Percentiles rank a stretch among this genome's conserved stretches.
phyloP scores from a whole-genome alignment of 2,329 filamentous ascomycete genomes.

The Pseudogymnoascus sp. region DNA sequence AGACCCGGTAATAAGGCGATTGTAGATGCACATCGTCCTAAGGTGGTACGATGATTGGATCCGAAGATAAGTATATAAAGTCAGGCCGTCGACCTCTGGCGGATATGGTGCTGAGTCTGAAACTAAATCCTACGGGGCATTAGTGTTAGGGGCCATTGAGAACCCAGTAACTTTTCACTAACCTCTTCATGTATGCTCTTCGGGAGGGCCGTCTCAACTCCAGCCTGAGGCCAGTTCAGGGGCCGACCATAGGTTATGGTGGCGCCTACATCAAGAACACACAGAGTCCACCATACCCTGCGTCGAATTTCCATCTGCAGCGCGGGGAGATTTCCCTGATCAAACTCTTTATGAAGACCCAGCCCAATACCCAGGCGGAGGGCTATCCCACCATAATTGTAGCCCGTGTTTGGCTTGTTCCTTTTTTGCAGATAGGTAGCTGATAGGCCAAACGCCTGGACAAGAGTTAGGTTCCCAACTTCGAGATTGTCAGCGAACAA shows the following conservation, averaged over 20 bases:
- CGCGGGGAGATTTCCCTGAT: constrained; percentile 14
- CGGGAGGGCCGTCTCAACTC: constrained; percentile 15
- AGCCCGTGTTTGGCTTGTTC: constrained; percentile 44
- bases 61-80: constrained; percentile 10
- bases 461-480: constrained; percentile 37
- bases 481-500: constrained; percentile 39
- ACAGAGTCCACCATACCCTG: constrained; percentile 18
- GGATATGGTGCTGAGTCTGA: background rate
- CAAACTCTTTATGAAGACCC: constrained; percentile 35
- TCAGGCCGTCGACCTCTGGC: constrained; percentile 1
- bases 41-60: constrained; percentile 10
- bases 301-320: constrained; percentile 18
- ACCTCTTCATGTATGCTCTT: constrained; percentile 18
- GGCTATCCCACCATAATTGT: constrained; percentile 80
- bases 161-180: background rate
- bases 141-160: background rate
- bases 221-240: constrained; percentile 14
- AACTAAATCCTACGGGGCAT: background rate
- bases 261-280: constrained; percentile 18
- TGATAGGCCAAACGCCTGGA: constrained; percentile 39
- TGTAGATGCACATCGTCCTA: constrained; percentile 7
- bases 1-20: constrained; percentile 6
- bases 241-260: constrained; percentile 18
- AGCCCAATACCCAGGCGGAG: constrained; percentile 70
- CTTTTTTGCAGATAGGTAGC: constrained; percentile 45